Conservation (phyloP, 192 early-diverging fungal species). For the Funneliformis geosporum region DNA sequence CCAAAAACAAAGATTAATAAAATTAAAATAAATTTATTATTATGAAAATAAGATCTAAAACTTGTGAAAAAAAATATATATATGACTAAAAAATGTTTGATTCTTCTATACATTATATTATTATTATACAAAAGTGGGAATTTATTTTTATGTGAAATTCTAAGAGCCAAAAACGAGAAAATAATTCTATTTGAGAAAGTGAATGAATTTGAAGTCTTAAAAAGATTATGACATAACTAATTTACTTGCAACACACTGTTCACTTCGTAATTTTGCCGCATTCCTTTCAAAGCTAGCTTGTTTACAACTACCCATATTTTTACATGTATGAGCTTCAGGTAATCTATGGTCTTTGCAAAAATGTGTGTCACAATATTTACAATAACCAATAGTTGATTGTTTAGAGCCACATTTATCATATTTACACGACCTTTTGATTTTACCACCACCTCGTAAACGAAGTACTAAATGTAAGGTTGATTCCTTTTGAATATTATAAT, state of each 20-base stretch:
- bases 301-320: conserved; percentile 62
- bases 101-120: no score
- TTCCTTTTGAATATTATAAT: conserved; percentile 88
- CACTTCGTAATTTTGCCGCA: conserved; percentile 60
- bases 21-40: no score
- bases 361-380: conserved; percentile 60
- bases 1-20: no score
- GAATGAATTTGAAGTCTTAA: no score
- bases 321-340: conserved; percentile 74
- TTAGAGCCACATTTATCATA: conserved; percentile 52
- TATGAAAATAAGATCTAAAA: no score
- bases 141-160: no score
- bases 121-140: no score
- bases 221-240: conserved; percentile 47
- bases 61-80: no score
- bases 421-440: conserved; percentile 37
- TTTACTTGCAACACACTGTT: conserved; percentile 74
- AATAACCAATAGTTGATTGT: conserved; percentile 71
- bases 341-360: conserved; percentile 74
- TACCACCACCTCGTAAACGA: conserved; percentile 74
- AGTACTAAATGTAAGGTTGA: conserved; percentile 78
- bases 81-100: no score
- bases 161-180: no score
- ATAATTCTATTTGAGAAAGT: no score
- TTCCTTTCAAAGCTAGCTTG: conserved; percentile 60